Percentiles rank a stretch among this genome's conserved stretches.
Conservation (phyloP, 139 green algal genomes). For the Picochlorum sp. region DNA sequence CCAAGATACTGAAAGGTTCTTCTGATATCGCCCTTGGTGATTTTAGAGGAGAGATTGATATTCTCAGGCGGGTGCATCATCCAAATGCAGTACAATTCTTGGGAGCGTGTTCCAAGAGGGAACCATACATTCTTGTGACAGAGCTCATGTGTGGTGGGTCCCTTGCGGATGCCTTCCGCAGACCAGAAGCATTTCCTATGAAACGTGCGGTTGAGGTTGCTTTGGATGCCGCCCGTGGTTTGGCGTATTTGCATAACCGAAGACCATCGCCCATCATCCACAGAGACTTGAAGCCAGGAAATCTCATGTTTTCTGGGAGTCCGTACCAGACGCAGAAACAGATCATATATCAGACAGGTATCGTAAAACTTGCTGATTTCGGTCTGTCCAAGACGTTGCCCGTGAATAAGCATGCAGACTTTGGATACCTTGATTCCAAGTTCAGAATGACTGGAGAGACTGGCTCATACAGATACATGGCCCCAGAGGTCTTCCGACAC, state of each 20-base stretch:
- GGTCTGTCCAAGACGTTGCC: slow-evolving; percentile 78
- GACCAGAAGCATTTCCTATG: slow-evolving; percentile 37
- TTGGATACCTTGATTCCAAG: slow-evolving; percentile 47
- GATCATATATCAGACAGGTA: slow-evolving; percentile 64
- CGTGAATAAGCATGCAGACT: slow-evolving; percentile 47
- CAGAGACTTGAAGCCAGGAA: slow-evolving; percentile 83
- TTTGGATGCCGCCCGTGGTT: slow-evolving; percentile 69
- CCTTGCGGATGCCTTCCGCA: slow-evolving; percentile 68
- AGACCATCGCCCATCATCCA: slow-evolving; percentile 43
- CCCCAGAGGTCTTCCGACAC: slow-evolving; percentile 57
- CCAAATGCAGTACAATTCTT: slow-evolving; percentile 72
- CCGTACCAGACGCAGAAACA: slow-evolving; percentile 42
- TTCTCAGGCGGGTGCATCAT: slow-evolving; percentile 46
- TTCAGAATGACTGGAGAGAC: slow-evolving; percentile 83
- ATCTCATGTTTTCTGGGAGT: slow-evolving; percentile 77
- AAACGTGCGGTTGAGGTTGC: slow-evolving; percentile 64
- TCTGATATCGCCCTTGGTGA: slow-evolving; percentile 66
- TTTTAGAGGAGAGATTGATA: slow-evolving; percentile 52
- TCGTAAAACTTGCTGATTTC: slow-evolving; percentile 78
- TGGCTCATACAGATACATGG: slow-evolving; percentile 51
- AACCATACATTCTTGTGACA: slow-evolving; percentile 77
- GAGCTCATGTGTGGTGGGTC: slow-evolving; percentile 58
- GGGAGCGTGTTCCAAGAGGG: slow-evolving; percentile 76
- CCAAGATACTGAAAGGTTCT: slow-evolving; percentile 81
- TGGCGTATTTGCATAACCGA: slow-evolving; percentile 80